Conservation (phyloP, 2,329 filamentous ascomycete species). For the Pseudopithomyces chartarum region DNA sequence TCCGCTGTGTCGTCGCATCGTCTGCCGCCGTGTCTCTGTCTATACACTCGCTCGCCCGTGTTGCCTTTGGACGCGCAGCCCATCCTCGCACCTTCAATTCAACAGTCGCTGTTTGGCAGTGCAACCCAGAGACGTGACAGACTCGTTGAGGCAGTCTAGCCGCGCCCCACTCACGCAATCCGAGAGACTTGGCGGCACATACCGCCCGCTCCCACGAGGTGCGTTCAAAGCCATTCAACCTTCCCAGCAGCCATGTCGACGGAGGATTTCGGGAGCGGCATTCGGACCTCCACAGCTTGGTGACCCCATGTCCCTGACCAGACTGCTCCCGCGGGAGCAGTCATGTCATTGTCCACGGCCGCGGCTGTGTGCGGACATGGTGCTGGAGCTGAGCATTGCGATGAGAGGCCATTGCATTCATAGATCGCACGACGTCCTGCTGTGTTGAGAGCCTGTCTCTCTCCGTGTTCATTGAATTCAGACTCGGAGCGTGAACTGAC, state of each 20-base stretch:
- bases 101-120: not conserved
- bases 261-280: conserved; percentile 15
- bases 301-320: not conserved
- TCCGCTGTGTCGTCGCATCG: conserved; percentile 5
- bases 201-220: conserved; percentile 10
- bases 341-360: conserved; percentile 19
- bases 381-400: not conserved
- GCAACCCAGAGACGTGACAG: not conserved
- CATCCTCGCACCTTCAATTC: conserved; percentile 1
- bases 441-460: not conserved
- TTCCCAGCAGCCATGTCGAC: not conserved
- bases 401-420: conserved; percentile 7
- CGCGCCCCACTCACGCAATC: conserved; percentile 9
- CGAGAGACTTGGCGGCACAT: conserved; percentile 5
- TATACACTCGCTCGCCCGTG: conserved; percentile 1
- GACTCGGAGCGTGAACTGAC: conserved; percentile 10
- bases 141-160: conserved; percentile 11
- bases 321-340: conserved; percentile 1
- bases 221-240: not conserved
- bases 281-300: not conserved
- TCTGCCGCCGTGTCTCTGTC: not conserved
- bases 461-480: conserved; percentile 6
- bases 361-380: conserved; percentile 14
- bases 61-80: not conserved
- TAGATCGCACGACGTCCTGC: conserved; percentile 11